These are phyloP conservation scores for Sonneratia alba DNA, from an alignment of 345 rosid species.

Conservation along the genomic window DNA sequence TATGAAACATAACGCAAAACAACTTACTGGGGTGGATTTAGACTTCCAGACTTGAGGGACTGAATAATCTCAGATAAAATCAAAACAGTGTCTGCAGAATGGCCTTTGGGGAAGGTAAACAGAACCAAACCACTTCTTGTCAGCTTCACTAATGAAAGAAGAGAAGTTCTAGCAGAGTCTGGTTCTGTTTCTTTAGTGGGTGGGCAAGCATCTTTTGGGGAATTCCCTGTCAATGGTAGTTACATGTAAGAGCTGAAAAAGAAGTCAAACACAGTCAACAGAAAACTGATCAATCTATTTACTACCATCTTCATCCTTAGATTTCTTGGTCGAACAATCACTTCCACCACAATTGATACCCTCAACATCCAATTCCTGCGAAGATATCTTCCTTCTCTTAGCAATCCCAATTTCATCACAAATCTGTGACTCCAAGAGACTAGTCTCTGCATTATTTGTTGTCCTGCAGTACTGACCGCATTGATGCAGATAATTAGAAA, in stretches of 20 bases:
- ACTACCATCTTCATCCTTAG: constrained; percentile 29
- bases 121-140: constrained; percentile 79
- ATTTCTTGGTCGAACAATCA: constrained; percentile 5
- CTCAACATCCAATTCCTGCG: constrained; percentile 17
- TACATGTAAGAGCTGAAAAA: neutral
- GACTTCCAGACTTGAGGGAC: constrained; percentile 45
- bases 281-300: too few relatives aligned
- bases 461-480: constrained; percentile 9
- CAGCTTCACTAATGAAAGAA: constrained; percentile 80
- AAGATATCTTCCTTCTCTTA: constrained; percentile 48
- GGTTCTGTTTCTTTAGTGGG: constrained; percentile 19
- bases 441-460: neutral
- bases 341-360: constrained; percentile 12
- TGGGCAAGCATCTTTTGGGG: constrained; percentile 13
- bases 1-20: neutral
- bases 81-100: constrained; percentile 26
- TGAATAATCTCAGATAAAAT: constrained; percentile 43
- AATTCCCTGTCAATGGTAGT: constrained; percentile 21
- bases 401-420: constrained; percentile 15
- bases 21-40: constrained; percentile 62
- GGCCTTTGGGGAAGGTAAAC: constrained; percentile 41
- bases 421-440: constrained; percentile 17
- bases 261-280: neutral
- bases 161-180: constrained; percentile 21
- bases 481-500: neutral